Conservation (phyloP, 805 yeast species). For the Teunomyces gatunensis region DNA sequence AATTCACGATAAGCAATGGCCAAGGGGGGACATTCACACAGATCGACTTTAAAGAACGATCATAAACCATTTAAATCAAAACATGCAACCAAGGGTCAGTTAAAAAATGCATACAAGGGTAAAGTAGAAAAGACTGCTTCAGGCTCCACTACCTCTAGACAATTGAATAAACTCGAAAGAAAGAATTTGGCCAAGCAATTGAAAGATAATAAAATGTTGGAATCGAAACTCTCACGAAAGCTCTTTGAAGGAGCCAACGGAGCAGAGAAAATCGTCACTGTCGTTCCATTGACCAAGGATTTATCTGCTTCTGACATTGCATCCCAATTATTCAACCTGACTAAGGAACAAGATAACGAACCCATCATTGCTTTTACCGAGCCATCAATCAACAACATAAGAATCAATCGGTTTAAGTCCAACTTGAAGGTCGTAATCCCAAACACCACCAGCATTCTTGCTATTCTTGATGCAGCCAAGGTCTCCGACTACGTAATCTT, state of each 20-base stretch:
- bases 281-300: constrained; percentile 77
- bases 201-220: constrained; percentile 66
- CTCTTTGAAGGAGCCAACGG: constrained; percentile 79
- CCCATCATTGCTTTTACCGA: constrained; percentile 19
- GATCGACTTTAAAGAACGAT: constrained; percentile 76
- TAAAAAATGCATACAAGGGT: constrained; percentile 80
- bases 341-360: constrained; percentile 26
- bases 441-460: constrained; percentile 59
- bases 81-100: constrained; percentile 84
- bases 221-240: constrained; percentile 56
- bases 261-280: constrained; percentile 78
- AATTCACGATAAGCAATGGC: constrained; percentile 43
- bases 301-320: constrained; percentile 56
- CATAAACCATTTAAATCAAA: constrained; percentile 90
- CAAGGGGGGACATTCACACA: constrained; percentile 67
- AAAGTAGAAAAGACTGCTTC: constrained; percentile 70
- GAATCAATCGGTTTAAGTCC: constrained; percentile 67
- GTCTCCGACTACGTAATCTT: constrained; percentile 86
- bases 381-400: constrained; percentile 53
- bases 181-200: constrained; percentile 77
- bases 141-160: constrained; percentile 32
- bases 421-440: constrained; percentile 74
- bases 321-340: constrained; percentile 44
- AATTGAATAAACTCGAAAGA: constrained; percentile 56
- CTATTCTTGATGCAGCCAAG: constrained; percentile 81